Evolutionary conservation across 768 basidiomycete species (phyloP), one percentile per base, ranked within the genome.

Genomic region (Hirschioporus abietinus): DNA sequence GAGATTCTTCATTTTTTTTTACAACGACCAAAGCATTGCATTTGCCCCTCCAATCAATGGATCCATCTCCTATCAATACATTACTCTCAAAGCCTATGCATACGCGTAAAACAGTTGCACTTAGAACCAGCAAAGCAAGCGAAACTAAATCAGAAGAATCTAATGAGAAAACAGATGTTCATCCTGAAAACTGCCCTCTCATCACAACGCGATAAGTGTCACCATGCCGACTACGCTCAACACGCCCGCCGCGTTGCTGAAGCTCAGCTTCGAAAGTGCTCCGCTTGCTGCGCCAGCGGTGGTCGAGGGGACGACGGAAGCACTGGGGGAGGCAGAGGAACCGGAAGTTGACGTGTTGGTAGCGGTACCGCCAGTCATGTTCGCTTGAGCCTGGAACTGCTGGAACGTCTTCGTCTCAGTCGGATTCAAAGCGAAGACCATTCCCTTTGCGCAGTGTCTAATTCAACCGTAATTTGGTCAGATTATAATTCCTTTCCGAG

Each of bases 351-450:
- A 68, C 1, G 77, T 25, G 17, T 69, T 58, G 23, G 72, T 61
- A 52, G 70, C 70, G 35, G 65, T 57, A 63, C 66, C 69, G 34
- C 67, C 68, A 30, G 26, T 59, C 23, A 60, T 6, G 23, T 64
- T 58, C 27, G 63, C 66, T 20, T 60, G 10, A 68, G 58, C 80
- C 77, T 82, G 79, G 82, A 83, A 88, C 25, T 74, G 75, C 0
- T 71, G 78, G 68, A 83, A 86, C 63, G 74, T 79, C 77, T 83
- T 84, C 24, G 75, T 72, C 6, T 78, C 72, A 17, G 79, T 81
- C 15, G 83, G 81, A 72, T 87, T 87, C 34, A 87, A 74, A 25
- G 86, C 82, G 74, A 88, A 87, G 61, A 88, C 87, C 86, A 87
- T 87, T 69, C 86, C 86, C 6, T 61, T 27, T 35, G 76, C 66